Conservation (phyloP, 176 grass and related monocot genomes). For the Musa itinerans region DNA sequence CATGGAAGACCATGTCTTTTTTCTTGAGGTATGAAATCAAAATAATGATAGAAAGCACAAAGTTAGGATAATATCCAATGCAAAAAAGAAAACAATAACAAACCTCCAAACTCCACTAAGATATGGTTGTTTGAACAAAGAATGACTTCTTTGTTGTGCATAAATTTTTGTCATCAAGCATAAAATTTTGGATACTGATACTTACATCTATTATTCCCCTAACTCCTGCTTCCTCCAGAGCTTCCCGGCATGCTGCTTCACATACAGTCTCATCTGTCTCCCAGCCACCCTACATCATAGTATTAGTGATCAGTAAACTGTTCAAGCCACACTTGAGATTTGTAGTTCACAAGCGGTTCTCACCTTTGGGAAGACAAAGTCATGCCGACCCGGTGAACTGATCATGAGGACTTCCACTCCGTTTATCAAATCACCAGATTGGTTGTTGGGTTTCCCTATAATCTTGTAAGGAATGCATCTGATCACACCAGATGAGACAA, state of each 20-base stretch:
- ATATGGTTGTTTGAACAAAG: background rate
- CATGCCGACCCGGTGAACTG: constrained; percentile 47
- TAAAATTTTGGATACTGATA: background rate
- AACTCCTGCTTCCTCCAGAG: constrained; percentile 81
- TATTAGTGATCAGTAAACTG: constrained; percentile 12
- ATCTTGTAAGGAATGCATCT: constrained; percentile 29
- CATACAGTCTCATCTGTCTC: constrained; percentile 34
- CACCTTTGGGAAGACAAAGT: constrained; percentile 83
- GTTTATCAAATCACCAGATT: constrained; percentile 26
- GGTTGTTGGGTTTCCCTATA: background rate
- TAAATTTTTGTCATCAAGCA: background rate
- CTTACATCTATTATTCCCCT: constrained; percentile 55
- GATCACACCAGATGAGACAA: background rate
- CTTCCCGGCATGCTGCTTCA: constrained; percentile 67
- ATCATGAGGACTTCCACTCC: constrained; percentile 74
- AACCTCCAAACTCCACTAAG: background rate
- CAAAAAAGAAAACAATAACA: background rate
- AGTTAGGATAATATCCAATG: background rate
- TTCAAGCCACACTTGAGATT: background rate
- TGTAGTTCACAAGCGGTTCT: constrained; percentile 3
- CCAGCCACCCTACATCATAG: constrained; percentile 30
- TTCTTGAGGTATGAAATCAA: too few species aligned
- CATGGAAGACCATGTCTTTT: too few species aligned
- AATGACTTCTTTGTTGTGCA: background rate
- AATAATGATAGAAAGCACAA: background rate